A percentile compares a stretch with the other conserved stretches of the same genome.
Conservation (phyloP, 352 stramenopile species). For the Aphanomyces stellatus region DNA sequence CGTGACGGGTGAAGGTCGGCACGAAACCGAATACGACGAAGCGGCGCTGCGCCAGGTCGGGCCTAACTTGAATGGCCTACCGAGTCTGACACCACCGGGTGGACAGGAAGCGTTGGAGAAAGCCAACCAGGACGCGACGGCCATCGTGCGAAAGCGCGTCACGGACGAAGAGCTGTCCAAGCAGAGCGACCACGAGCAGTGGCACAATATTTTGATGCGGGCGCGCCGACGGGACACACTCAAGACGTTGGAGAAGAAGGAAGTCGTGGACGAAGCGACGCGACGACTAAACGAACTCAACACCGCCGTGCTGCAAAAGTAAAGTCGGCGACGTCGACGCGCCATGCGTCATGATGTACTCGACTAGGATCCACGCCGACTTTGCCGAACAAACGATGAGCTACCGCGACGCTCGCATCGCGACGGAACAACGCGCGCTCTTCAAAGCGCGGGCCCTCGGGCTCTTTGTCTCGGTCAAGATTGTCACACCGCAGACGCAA, state of each 20-base stretch:
- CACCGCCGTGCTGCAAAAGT: neutral
- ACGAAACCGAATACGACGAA: constrained; percentile 36
- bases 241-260: constrained; percentile 14
- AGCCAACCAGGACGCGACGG: neutral
- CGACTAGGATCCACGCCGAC: neutral
- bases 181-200: constrained; percentile 53
- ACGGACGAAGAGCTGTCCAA: constrained; percentile 38
- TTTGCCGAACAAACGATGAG: constrained; percentile 24
- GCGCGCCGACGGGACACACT: constrained; percentile 30
- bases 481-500: constrained; percentile 36
- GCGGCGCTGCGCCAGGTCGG: neutral
- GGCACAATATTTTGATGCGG: constrained; percentile 47
- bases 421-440: constrained; percentile 1
- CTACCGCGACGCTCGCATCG: constrained; percentile 56
- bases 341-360: neutral
- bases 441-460: constrained; percentile 32
- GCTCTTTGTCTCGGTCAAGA: constrained; percentile 39
- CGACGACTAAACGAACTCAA: neutral
- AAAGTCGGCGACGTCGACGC: neutral
- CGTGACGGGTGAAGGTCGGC: constrained; percentile 48
- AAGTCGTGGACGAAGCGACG: neutral
- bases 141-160: neutral
- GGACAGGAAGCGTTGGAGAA: neutral
- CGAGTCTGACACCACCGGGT: neutral
- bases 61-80: neutral